Evolutionary conservation across 768 basidiomycete genomes (phyloP).

Genomic region (Artomyces pyxidatus): DNA sequence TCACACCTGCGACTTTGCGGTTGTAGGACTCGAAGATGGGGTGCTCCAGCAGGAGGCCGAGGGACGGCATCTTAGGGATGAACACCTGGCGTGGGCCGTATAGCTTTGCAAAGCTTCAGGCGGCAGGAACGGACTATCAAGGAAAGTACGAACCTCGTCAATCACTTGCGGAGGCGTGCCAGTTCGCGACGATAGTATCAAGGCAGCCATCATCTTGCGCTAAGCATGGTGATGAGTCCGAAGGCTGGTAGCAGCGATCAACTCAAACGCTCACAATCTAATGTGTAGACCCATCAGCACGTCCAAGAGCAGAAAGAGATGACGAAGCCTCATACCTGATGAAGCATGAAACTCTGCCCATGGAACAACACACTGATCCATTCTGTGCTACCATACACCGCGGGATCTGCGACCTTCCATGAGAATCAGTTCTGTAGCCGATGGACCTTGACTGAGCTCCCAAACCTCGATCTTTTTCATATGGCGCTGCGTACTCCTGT

Average conservation of each 20-base stretch:
- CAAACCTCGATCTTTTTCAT: conserved; percentile 82
- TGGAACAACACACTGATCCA: conserved; percentile 93
- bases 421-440: background rate
- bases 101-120: conserved; percentile 35
- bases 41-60: conserved; percentile 87
- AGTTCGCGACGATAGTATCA: conserved; percentile 75
- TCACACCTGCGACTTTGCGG: conserved; percentile 39
- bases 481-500: conserved; percentile 73
- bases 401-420: conserved; percentile 70
- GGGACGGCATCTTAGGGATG: conserved; percentile 92
- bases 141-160: conserved; percentile 42
- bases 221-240: conserved; percentile 24
- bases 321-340: conserved; percentile 88
- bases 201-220: conserved; percentile 94
- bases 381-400: conserved; percentile 83
- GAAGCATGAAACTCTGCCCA: conserved; percentile 98
- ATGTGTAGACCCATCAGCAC: too few relatives aligned
- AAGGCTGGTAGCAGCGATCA: background rate
- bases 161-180: conserved; percentile 68
- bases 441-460: background rate
- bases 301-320: conserved; percentile 6
- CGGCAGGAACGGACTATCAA: background rate
- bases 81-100: conserved; percentile 73
- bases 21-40: conserved; percentile 80
- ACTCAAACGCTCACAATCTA: conserved; percentile 4